Conservation (phyloP, 176 grass and related monocot genomes). For the Musa itinerans region DNA sequence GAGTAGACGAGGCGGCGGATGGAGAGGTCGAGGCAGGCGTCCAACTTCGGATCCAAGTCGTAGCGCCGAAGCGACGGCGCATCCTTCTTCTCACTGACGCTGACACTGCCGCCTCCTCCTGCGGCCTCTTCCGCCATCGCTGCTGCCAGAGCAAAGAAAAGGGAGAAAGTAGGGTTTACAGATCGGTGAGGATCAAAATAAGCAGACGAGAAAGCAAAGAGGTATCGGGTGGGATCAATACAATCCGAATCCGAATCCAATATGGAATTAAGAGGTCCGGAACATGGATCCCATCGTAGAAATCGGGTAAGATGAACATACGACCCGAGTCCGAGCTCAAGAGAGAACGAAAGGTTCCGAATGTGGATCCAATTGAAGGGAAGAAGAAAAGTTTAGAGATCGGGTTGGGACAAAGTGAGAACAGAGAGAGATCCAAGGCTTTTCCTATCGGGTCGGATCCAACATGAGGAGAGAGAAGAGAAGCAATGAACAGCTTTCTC, state of each 20-base stretch:
- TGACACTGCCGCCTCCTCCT: background rate
- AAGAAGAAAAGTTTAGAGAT: no score
- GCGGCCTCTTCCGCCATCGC: constrained; percentile 13
- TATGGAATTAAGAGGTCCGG: background rate
- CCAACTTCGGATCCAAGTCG: constrained; percentile 16
- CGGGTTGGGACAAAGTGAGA: no score
- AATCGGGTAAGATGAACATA: no score
- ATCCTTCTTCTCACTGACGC: background rate
- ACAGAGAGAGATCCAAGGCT: no score
- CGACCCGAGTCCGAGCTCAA: no score
- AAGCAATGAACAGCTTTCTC: no score
- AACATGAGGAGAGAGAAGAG: no score
- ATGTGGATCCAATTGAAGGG: no score
- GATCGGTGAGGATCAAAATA: background rate
- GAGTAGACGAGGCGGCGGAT: constrained; percentile 21
- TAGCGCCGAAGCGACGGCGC: background rate
- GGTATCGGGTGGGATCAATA: background rate
- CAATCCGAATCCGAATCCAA: background rate
- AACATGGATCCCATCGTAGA: background rate
- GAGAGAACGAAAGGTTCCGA: no score
- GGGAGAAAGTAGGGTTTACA: background rate
- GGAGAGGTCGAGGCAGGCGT: constrained; percentile 22
- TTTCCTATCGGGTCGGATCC: no score
- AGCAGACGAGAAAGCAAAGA: background rate
- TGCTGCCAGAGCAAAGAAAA: background rate